Conservation (phyloP, 345 rosid species). For the Clausena lansium region DNA sequence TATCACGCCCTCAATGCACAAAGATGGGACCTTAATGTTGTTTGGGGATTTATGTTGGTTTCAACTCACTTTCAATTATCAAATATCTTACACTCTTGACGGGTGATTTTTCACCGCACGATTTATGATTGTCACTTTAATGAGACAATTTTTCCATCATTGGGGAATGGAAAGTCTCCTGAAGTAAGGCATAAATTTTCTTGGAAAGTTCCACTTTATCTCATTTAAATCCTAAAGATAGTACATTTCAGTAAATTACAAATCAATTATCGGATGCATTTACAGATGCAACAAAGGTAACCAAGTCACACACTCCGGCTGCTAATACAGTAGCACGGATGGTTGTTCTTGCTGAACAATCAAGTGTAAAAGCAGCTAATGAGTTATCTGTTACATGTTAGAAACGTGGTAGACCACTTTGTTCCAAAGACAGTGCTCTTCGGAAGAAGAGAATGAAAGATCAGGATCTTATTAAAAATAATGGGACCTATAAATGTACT, state of each 20-base stretch:
- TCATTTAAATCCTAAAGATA: not conserved
- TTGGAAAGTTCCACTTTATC: not conserved
- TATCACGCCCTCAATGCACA: not conserved
- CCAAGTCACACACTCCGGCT: not conserved
- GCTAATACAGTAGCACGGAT: not conserved
- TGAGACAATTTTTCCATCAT: not conserved
- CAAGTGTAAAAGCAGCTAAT: no score
- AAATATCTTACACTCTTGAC: not conserved
- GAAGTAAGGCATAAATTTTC: not conserved
- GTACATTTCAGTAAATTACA: slow-evolving; percentile 9
- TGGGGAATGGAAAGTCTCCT: not conserved
- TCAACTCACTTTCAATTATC: not conserved
- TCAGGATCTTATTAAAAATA: not conserved
- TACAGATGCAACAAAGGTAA: not conserved
- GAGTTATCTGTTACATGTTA: not conserved
- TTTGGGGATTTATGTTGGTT: not conserved
- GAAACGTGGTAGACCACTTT: not conserved
- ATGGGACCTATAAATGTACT: not conserved
- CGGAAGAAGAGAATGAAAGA: not conserved
- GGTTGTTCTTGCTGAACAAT: not conserved
- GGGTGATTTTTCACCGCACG: not conserved
- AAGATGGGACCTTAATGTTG: not conserved
- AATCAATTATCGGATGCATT: slow-evolving; percentile 6
- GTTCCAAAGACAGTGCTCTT: not conserved
- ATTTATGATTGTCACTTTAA: slow-evolving; percentile 7